Evolutionary conservation across 2,329 filamentous ascomycete genomes (phyloP), one percentile per base, ranked within the genome.

Genomic region (Trichoderma arundinaceum): DNA sequence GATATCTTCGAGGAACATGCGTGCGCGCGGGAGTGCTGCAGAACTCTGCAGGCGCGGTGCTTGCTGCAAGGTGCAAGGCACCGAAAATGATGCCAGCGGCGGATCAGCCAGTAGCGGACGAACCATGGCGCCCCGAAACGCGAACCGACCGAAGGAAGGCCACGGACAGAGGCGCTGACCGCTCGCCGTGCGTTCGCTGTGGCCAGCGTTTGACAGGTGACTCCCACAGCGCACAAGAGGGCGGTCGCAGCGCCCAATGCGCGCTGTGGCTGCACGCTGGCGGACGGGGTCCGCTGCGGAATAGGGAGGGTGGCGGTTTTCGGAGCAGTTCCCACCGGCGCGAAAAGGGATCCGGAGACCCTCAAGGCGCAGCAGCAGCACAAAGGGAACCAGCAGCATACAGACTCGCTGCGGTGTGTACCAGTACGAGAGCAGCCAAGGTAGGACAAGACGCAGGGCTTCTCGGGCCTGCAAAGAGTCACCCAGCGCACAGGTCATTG

Each of bases 401-500:
- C 17, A 41, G 28, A 28, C 22, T 28, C 22, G 22, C 22, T 17
- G 12, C 33, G 39, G 51, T 35, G 54, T 33, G 56, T 44, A 13
- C 22, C 13, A 41, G 10, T 38, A n/a, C 53, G 53, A 33, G 57
- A 28, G 22, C 22, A 28, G 22, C 22, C 44, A 28, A 39, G 46
- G 44, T 49, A 52, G 52, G 44, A 57, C 44, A 17, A 35, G 32
- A 43, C 22, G 44, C 43, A 65, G 62, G 62, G 52, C 62, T 49
- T 57, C 41, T n/a, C 46, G 57, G 48, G 52, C 43, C 51, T 64
- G 46, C 17, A 33, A 66, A 56, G 59, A 66, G 60, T 63, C 58
- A 64, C 46, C 49, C 59, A 59, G 56, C 46, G 48, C 63, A 44
- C 54, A 46, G 54, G 63, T 53, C 54, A 56, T 66, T 66, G 64